Conservation (phyloP, 2,329 filamentous ascomycete genomes). For the Diaporthe ampelina region DNA sequence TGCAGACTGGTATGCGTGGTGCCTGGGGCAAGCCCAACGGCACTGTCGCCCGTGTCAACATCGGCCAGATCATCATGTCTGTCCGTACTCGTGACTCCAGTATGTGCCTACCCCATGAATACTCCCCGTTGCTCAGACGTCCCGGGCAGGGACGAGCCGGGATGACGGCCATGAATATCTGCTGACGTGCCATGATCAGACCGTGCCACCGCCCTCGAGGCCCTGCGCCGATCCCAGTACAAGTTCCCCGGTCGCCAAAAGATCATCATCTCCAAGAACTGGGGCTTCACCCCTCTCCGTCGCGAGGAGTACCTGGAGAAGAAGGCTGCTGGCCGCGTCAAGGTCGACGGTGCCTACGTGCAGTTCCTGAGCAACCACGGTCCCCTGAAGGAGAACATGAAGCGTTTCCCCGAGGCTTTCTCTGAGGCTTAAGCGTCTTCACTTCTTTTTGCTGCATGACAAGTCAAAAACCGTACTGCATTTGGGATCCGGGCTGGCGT, state of each 20-base stretch:
- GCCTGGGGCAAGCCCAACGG: slow-evolving; percentile 99
- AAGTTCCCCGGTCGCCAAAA: slow-evolving; percentile 99
- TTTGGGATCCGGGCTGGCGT: slow-evolving; percentile 61
- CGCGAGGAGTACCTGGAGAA: slow-evolving; percentile 98
- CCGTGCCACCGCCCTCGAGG: slow-evolving; percentile 95
- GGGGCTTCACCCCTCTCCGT: slow-evolving; percentile 98
- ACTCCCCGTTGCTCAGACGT: not conserved
- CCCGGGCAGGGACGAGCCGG: too few species aligned
- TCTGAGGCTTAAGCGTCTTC: slow-evolving; percentile 63
- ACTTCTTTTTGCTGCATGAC: slow-evolving; percentile 47
- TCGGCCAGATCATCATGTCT: slow-evolving; percentile 98
- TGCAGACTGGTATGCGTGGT: slow-evolving; percentile 99
- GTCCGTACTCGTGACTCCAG: slow-evolving; percentile 96
- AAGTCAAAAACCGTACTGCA: slow-evolving; percentile 46
- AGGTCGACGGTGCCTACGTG: slow-evolving; percentile 98
- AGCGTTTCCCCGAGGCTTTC: slow-evolving; percentile 96
- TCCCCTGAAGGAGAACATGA: slow-evolving; percentile 86
- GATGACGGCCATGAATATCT: not conserved
- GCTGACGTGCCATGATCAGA: slow-evolving; percentile 63
- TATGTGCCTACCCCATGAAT: slow-evolving; percentile 60
- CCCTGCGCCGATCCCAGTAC: slow-evolving; percentile 99
- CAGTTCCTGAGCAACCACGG: slow-evolving; percentile 99
- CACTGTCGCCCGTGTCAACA: slow-evolving; percentile 99
- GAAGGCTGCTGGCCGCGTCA: slow-evolving; percentile 93
- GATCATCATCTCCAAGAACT: slow-evolving; percentile 99